Percentiles rank a stretch among this genome's conserved stretches.
Conservation (phyloP, 1,284 basidiomycete species). For the Tylopilus orsonianus region DNA sequence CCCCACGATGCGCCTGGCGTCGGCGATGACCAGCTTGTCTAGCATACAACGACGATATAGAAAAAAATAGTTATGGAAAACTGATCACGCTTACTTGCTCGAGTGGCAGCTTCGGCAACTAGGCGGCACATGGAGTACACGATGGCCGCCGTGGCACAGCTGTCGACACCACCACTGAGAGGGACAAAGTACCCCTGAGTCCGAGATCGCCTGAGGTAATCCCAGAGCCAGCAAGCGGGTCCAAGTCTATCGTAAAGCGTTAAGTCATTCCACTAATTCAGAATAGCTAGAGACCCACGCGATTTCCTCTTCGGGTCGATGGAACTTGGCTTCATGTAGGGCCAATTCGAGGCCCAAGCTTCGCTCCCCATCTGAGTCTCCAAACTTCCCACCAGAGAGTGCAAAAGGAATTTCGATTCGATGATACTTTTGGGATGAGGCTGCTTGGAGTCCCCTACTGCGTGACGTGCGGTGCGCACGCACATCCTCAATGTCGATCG, state of each 20-base stretch:
- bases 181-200: slow-evolving; percentile 97
- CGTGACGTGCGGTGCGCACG: slow-evolving; percentile 81
- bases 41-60: slow-evolving; percentile 2
- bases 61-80: not conserved
- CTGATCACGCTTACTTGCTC: slow-evolving; percentile 56
- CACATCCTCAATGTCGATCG: slow-evolving; percentile 93
- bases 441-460: slow-evolving; percentile 90
- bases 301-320: slow-evolving; percentile 94
- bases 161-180: slow-evolving; percentile 96
- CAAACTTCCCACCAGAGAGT: slow-evolving; percentile 71
- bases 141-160: slow-evolving; percentile 94
- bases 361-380: slow-evolving; percentile 49
- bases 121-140: slow-evolving; percentile 96
- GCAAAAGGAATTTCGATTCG: slow-evolving; percentile 79
- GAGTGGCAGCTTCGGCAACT: slow-evolving; percentile 72
- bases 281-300: slow-evolving; percentile 58
- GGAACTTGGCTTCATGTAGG: slow-evolving; percentile 68
- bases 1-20: slow-evolving; percentile 87
- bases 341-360: slow-evolving; percentile 48
- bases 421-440: slow-evolving; percentile 69
- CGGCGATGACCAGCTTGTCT: slow-evolving; percentile 88
- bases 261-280: not conserved
- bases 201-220: slow-evolving; percentile 91
- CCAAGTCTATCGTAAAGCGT: slow-evolving; percentile 64
- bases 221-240: slow-evolving; percentile 99